Evolutionary conservation across 148 eudicot species (phyloP), one percentile per base, ranked within the genome.

Genomic region (Heliamphora exappendiculata): DNA sequence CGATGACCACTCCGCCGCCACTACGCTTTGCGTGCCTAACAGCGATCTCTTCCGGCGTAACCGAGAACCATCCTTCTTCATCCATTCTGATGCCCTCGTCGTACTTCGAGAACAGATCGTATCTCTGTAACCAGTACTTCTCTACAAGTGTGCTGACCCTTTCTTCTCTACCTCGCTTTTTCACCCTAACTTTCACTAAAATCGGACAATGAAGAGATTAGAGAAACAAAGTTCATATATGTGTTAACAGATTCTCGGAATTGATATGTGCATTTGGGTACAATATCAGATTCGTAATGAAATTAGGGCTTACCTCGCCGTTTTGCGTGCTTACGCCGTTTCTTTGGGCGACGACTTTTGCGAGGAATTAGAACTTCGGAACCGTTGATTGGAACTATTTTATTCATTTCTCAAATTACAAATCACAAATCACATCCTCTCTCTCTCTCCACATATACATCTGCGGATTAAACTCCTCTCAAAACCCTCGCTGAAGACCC

Each of bases 51-150:
- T 87, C 89, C 16, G 87, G 89, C 57, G 87, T 87, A 19, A 84
- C 87, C 45, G 87, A 87, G 39, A 69, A 87, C 89, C 89, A 87
- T 3, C 89, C 89, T 66, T 87, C 87, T 82, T 87, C 87, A 53
- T 87, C 89, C 87, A 84, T 37, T 67, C 71, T 66, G 37, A 87
- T 77, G 14, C 89, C 89, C 55, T 80, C 73, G 16, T 87, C 89
- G 64, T 80, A 87, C 39, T 77, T 84, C 20, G 84, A 80, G 63
- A 87, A 87, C 19, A 87, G 73, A 71, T 83, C 79, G 26, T 84
- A 84, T 1, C 89, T 73, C 58, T 75, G 86, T 34, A 74, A 36
- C 89, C 89, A 87, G 73, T 87, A 87, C 81, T 81, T 87, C 44
- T 55, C 60, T 57, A 87, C 84, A 36, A 82, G 51, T 17, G 81